Conservation (phyloP, 169 alveolate genomes). For the Cryptosporidium ubiquitum region DNA sequence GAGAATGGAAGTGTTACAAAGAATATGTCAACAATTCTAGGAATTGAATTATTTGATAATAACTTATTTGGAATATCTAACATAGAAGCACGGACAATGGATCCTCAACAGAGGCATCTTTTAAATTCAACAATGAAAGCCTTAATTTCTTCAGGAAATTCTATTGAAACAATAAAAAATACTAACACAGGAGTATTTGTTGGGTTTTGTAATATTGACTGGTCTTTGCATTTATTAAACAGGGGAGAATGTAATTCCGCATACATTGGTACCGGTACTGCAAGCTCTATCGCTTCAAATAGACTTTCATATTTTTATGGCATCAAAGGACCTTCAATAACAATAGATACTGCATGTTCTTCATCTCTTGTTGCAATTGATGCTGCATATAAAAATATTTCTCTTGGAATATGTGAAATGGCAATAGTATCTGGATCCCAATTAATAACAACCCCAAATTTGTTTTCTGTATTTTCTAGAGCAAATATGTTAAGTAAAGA, state of each 20-base stretch:
- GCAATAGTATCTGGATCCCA: conserved; percentile 73
- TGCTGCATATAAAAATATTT: conserved; percentile 42
- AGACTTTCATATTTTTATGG: conserved; percentile 56
- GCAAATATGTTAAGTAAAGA: conserved; percentile 80
- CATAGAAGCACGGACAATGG: conserved; percentile 56
- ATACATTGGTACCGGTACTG: conserved; percentile 65
- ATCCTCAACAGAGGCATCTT: conserved; percentile 67
- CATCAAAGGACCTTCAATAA: conserved; percentile 67
- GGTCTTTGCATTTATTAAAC: conserved; percentile 64
- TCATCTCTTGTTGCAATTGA: conserved; percentile 70
- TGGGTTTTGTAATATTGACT: conserved; percentile 80
- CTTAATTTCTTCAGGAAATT: conserved; percentile 14
- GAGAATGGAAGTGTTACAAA: conserved; percentile 28
- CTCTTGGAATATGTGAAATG: conserved; percentile 37
- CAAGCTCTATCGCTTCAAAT: conserved; percentile 52
- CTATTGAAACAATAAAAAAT: conserved; percentile 60
- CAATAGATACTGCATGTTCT: conserved; percentile 72
- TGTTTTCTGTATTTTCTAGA: conserved; percentile 71
- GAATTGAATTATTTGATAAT: conserved; percentile 75
- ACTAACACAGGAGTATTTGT: conserved; percentile 77
- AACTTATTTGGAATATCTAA: conserved; percentile 73
- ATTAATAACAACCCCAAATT: conserved; percentile 70
- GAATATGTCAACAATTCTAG: conserved; percentile 29
- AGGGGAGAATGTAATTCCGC: conserved; percentile 21
- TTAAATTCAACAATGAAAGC: conserved; percentile 29